Evolutionary conservation across 768 basidiomycete genomes (phyloP).

Genomic region (Boletus rex-veris): DNA sequence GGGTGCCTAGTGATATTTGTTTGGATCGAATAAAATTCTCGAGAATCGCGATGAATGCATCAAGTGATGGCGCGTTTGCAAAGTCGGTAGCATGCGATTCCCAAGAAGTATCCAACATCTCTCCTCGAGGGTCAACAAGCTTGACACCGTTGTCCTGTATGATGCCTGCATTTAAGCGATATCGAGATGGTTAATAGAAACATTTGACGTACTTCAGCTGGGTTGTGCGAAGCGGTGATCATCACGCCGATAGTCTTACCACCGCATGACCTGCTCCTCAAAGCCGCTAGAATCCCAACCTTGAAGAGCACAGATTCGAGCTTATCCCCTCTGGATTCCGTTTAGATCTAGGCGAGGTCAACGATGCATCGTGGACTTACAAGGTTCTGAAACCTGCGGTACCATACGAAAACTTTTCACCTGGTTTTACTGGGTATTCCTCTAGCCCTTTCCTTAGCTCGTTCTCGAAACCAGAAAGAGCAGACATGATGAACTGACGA

Average conservation of each 20-base stretch:
- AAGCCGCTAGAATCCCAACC: constrained; percentile 83
- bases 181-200: background rate
- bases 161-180: constrained; percentile 3
- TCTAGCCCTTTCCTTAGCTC: constrained; percentile 50
- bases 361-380: constrained; percentile 45
- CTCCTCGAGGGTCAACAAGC: constrained; percentile 93
- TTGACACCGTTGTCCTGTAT: constrained; percentile 96
- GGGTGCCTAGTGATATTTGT: constrained; percentile 76
- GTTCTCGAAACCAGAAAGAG: constrained; percentile 35
- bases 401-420: constrained; percentile 79
- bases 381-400: constrained; percentile 92
- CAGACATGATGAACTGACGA: constrained; percentile 28
- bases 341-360: constrained; percentile 5
- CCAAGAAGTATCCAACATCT: constrained; percentile 96
- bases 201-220: constrained; percentile 69
- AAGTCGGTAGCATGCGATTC: constrained; percentile 82
- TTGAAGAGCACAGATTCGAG: constrained; percentile 94
- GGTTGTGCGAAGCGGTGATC: constrained; percentile 99
- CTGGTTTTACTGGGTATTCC: constrained; percentile 67
- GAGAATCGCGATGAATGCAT: constrained; percentile 67
- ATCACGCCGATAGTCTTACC: constrained; percentile 94
- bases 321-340: constrained; percentile 49
- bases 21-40: constrained; percentile 55
- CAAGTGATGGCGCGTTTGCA: constrained; percentile 76
- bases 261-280: constrained; percentile 88